These are phyloP conservation scores for Pugionium dolabratum DNA, from an alignment of 345 rosid species.

Conservation along the genomic window DNA sequence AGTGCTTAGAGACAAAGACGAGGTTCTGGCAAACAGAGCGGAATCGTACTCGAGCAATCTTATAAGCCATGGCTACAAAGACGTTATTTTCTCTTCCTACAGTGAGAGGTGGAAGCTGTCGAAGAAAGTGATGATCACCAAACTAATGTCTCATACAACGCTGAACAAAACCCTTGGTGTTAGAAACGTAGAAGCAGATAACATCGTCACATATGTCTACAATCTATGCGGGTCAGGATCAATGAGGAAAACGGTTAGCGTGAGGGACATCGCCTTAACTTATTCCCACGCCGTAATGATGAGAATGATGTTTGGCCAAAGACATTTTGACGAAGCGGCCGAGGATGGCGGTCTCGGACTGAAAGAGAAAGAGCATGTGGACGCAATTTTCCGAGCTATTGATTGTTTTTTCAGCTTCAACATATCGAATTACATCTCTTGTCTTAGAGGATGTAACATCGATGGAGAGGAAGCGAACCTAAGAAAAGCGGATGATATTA, in stretches of 20 bases:
- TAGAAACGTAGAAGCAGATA: constrained; percentile 38
- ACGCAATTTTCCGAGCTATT: constrained; percentile 23
- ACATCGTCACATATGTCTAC: constrained; percentile 29
- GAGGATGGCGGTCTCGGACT: constrained; percentile 34
- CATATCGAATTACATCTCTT: constrained; percentile 33
- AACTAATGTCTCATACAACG: constrained; percentile 21
- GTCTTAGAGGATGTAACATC: constrained; percentile 30
- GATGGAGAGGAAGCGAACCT: constrained; percentile 32
- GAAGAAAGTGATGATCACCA: constrained; percentile 32
- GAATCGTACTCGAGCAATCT: constrained; percentile 8
- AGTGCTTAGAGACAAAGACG: constrained; percentile 35
- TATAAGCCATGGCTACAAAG: constrained; percentile 33
- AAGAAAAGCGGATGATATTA: constrained; percentile 15
- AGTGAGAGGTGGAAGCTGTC: constrained; percentile 31
- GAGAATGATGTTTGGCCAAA: constrained; percentile 39
- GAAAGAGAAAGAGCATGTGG: constrained; percentile 31
- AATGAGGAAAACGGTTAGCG: background rate
- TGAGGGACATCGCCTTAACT: constrained; percentile 15
- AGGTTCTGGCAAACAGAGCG: constrained; percentile 28
- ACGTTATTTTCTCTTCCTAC: background rate
- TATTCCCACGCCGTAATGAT: constrained; percentile 34
- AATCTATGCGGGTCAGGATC: background rate
- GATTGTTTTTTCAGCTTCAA: constrained; percentile 27
- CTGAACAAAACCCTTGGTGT: constrained; percentile 10
- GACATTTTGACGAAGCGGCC: constrained; percentile 32